phyloP scores from a whole-genome alignment of 176 grass and related monocot genomes.

The Musa troglodytarum region DNA sequence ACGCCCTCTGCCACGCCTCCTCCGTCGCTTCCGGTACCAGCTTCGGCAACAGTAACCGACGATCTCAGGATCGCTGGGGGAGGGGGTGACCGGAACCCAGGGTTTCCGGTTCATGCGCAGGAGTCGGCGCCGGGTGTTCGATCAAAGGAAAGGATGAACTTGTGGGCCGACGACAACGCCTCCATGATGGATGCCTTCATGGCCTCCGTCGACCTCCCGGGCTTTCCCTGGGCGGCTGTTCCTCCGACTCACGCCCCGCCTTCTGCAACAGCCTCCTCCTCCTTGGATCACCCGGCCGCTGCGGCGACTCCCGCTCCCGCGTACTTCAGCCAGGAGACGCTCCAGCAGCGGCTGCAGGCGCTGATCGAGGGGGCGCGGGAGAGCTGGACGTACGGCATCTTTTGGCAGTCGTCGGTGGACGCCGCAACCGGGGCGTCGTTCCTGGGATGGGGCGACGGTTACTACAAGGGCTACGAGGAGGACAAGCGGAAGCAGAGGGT shows the following conservation, averaged over 20 bases:
- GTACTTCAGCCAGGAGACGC: slow-evolving; percentile 62
- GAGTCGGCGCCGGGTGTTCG: no score
- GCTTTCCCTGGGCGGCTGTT: background rate
- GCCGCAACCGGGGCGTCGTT: slow-evolving; percentile 38
- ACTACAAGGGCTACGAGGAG: slow-evolving; percentile 41
- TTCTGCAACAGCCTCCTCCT: no score
- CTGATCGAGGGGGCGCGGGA: slow-evolving; percentile 68
- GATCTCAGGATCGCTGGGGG: no score
- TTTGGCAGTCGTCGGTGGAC: slow-evolving; percentile 74
- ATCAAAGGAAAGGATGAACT: background rate
- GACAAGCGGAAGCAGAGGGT: slow-evolving; percentile 49
- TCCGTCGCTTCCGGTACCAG: no score
- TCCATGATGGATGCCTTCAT: background rate
- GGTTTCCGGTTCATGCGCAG: no score
- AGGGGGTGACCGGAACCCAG: no score
- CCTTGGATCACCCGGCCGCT: background rate
- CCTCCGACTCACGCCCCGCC: no score
- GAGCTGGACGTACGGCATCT: slow-evolving; percentile 91
- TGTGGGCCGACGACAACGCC: background rate
- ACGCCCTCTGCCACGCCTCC: no score
- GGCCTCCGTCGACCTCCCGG: background rate
- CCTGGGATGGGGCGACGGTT: slow-evolving; percentile 56
- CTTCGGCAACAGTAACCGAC: no score
- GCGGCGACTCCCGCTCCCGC: background rate
- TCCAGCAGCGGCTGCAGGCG: slow-evolving; percentile 82